Base-by-base conservation (phyloP, 805 yeast species). In the Blastobotrys americana region DNA sequence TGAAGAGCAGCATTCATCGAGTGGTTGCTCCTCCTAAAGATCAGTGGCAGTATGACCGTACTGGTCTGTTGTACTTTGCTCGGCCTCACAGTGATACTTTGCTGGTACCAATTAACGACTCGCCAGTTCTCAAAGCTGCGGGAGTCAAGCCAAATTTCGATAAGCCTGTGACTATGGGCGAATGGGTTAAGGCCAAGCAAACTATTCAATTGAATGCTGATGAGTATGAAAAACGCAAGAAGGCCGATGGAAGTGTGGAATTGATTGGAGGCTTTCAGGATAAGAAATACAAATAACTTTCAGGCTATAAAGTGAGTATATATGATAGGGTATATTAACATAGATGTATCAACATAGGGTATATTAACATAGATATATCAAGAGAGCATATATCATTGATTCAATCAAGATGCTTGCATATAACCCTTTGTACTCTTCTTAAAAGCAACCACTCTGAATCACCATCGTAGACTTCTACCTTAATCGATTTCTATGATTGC, bases 121-220 rank as follows among this genome's bases (percentile, higher is more conserved):
- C 42, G 8, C 42, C 42, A 21, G 34, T 39, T 4, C 19, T 39
- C 8, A 15, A 21, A 13, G 28, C 13, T 13, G 42, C 42, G 10
- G 42, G 42, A 5, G 19, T 39, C 6, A 33, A 39, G 35, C 23
- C 23, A 34, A 20, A 33, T 13, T 39, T 39, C 33, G 16, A 28
- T 13, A 39, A 39, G 42, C 42, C 42, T 13, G 42, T 39, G 6
- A 19, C 42, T 3, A 39, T 39, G 42, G 42, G 34, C 3, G 42
- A 39, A 16, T 39, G 42, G 42, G 42, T 39, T 18, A 39, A 39
- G 28, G 42, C 42, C 15, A 39, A 39, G 34, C 42, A 39, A 18
- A 39, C 42, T 4, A 17, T 39, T 3, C 42, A 39, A 25, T 23
- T 39, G 37, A 39, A 39, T n/a, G 35, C 42, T 9, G 42, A 39